These are phyloP conservation scores for Aspergillus terreus DNA, from an alignment of 2,329 filamentous ascomycete species.

Conservation along the genomic window DNA sequence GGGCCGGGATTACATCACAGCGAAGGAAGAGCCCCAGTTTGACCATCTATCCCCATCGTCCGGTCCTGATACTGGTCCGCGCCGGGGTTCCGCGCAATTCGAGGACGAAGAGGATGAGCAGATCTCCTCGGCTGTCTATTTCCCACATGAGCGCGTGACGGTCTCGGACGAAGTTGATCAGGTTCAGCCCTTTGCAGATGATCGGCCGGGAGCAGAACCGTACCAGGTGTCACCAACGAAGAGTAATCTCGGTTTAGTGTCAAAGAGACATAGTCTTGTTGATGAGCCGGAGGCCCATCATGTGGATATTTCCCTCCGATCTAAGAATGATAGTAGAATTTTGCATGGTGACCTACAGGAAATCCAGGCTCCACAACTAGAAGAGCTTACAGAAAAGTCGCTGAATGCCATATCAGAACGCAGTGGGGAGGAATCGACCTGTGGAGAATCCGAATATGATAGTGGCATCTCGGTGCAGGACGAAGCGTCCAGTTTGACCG, in stretches of 20 bases:
- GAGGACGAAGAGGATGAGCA: conserved; percentile 61
- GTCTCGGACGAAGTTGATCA: conserved; percentile 27
- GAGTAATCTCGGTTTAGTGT: conserved; percentile 25
- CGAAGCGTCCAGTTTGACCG: conserved; percentile 53
- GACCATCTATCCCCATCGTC: conserved; percentile 17
- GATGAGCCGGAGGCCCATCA: conserved; percentile 41
- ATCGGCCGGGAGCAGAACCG: conserved; percentile 18
- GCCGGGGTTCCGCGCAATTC: conserved; percentile 24
- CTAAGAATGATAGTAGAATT: conserved; percentile 57
- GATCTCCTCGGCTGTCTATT: conserved; percentile 63
- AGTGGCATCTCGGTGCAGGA: conserved; percentile 40
- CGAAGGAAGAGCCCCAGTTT: conserved; percentile 10
- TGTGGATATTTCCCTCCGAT: conserved; percentile 61
- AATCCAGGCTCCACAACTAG: conserved; percentile 34
- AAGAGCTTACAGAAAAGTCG: conserved; percentile 36
- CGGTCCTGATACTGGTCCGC: conserved; percentile 20
- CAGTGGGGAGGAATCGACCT: conserved; percentile 35
- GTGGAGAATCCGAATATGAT: conserved; percentile 46
- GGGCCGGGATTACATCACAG: conserved; percentile 26
- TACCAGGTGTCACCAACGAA: conserved; percentile 24
- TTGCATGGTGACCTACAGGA: conserved; percentile 56
- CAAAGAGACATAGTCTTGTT: conserved; percentile 23
- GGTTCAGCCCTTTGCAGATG: conserved; percentile 18
- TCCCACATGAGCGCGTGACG: conserved; percentile 55
- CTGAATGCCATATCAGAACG: conserved; percentile 35